Evolutionary conservation across 306 rosid genomes (phyloP).

Genomic region (Vicia villosa): DNA sequence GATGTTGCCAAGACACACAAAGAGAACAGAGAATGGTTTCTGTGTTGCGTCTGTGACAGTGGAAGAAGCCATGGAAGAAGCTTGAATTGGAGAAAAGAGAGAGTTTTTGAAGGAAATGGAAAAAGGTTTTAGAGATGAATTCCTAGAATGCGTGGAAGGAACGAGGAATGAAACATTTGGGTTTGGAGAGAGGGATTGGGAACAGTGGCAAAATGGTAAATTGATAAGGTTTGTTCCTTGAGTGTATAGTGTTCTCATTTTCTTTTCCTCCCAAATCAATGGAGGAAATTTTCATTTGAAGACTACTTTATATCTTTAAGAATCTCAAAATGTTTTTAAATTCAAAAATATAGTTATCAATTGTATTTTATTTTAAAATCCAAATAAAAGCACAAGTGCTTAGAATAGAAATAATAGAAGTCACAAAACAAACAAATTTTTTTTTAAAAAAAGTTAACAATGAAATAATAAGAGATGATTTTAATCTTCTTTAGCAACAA

Average conservation of each 20-base stretch:
- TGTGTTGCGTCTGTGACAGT: conserved; percentile 41
- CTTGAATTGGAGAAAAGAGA: conserved; percentile 39
- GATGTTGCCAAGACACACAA: conserved; percentile 88
- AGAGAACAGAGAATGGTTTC: conserved; percentile 71
- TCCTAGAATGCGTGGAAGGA: conserved; percentile 30
- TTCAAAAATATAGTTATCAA: no score
- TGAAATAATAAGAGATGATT: no score
- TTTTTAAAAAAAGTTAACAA: no score
- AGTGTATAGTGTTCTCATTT: conserved; percentile 42
- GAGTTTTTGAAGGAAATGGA: conserved; percentile 32
- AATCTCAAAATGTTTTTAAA: no score
- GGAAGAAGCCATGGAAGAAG: conserved; percentile 67
- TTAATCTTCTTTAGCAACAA: no score
- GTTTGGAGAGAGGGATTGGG: conserved; percentile 13
- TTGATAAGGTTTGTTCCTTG: conserved; percentile 4
- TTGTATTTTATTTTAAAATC: no score
- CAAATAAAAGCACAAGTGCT: no score
- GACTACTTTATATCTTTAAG: no score
- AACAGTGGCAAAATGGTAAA: conserved; percentile 61
- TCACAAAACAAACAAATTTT: no score
- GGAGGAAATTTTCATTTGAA: background rate
- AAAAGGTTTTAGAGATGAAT: conserved; percentile 24
- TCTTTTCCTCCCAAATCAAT: conserved; percentile 1
- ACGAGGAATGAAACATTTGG: conserved; percentile 17
- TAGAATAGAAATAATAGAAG: no score